Evolutionary conservation across 2,329 filamentous ascomycete species (phyloP).

Genomic region (Alternaria ventricosa): DNA sequence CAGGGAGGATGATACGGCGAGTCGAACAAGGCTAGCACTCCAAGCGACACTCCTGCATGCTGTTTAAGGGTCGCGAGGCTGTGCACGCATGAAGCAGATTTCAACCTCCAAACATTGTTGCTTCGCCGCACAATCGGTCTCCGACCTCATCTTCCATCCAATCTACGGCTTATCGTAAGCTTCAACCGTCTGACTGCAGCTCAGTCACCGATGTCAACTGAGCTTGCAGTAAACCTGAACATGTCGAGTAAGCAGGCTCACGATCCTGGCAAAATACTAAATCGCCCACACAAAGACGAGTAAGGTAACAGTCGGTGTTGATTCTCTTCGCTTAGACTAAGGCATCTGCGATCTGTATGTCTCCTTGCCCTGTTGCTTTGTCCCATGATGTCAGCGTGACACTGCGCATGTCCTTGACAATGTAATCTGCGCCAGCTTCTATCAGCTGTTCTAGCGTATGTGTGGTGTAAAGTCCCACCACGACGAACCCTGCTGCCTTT

Average conservation of each 20-base stretch:
- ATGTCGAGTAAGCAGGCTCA: slow-evolving; percentile 6
- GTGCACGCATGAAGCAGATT: slow-evolving; percentile 21
- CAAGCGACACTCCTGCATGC: slow-evolving; percentile 4
- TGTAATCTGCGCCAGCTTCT: slow-evolving; percentile 83
- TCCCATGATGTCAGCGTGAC: slow-evolving; percentile 67
- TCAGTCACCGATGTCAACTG: slow-evolving; percentile 14
- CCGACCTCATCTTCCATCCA: slow-evolving; percentile 26
- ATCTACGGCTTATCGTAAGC: slow-evolving; percentile 17
- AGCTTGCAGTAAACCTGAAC: background rate
- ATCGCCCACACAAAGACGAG: background rate
- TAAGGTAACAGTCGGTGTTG: slow-evolving; percentile 5
- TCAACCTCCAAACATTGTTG: slow-evolving; percentile 19
- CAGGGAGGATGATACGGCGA: slow-evolving; percentile 1
- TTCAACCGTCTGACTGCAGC: slow-evolving; percentile 21
- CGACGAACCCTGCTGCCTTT: slow-evolving; percentile 84
- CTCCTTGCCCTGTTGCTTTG: slow-evolving; percentile 64
- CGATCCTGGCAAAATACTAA: slow-evolving; percentile 1
- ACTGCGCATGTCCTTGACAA: slow-evolving; percentile 79
- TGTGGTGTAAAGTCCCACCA: slow-evolving; percentile 84
- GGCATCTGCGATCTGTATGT: slow-evolving; percentile 71
- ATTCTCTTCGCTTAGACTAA: slow-evolving; percentile 45
- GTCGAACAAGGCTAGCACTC: slow-evolving; percentile 9
- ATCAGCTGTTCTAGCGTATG: slow-evolving; percentile 75
- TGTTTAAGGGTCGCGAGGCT: slow-evolving; percentile 23
- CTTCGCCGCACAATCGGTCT: slow-evolving; percentile 20